Evolutionary conservation across 2,329 filamentous ascomycete species (phyloP).

Genomic region (Monosporascus sp.): DNA sequence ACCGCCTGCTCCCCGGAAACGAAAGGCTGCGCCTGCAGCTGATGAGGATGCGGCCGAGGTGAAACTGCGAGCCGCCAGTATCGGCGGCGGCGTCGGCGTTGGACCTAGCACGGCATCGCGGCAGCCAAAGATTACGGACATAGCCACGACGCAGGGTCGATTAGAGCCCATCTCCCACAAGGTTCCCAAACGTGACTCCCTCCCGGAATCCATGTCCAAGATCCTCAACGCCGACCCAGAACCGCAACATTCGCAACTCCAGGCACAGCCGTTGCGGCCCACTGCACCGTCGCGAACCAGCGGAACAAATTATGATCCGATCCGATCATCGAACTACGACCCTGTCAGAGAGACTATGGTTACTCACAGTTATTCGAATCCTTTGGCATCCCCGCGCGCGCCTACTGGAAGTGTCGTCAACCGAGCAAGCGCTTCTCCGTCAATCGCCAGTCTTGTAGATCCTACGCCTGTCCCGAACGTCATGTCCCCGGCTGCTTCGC

Average conservation of each 20-base stretch:
- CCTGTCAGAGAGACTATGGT: conserved; percentile 59
- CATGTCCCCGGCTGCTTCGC: conserved; percentile 34
- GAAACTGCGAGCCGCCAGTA: conserved; percentile 20
- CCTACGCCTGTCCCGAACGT: conserved; percentile 44
- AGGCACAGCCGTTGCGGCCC: conserved; percentile 36
- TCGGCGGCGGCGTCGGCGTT: conserved; percentile 13
- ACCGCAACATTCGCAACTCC: conserved; percentile 38
- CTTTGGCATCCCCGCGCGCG: conserved; percentile 47
- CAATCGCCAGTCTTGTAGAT: conserved; percentile 86
- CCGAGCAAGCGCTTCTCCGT: conserved; percentile 82
- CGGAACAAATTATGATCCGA: conserved; percentile 84
- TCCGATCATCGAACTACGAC: conserved; percentile 69
- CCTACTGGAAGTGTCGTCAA: conserved; percentile 42
- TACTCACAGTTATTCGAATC: conserved; percentile 41
- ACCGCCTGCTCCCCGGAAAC: conserved; percentile 48
- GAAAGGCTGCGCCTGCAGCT: conserved; percentile 39
- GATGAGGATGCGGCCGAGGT: conserved; percentile 25
- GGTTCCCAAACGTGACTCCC: conserved; percentile 46
- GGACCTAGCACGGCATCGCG: conserved; percentile 23
- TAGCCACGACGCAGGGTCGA: conserved; percentile 22
- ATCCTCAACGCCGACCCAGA: conserved; percentile 51
- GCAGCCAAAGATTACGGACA: conserved; percentile 37
- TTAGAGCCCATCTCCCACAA: conserved; percentile 35
- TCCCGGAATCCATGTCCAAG: conserved; percentile 48
- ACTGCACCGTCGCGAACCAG: conserved; percentile 53